Conservation (phyloP, 2,329 filamentous ascomycete genomes). For the Parafenestella ontariensis region DNA sequence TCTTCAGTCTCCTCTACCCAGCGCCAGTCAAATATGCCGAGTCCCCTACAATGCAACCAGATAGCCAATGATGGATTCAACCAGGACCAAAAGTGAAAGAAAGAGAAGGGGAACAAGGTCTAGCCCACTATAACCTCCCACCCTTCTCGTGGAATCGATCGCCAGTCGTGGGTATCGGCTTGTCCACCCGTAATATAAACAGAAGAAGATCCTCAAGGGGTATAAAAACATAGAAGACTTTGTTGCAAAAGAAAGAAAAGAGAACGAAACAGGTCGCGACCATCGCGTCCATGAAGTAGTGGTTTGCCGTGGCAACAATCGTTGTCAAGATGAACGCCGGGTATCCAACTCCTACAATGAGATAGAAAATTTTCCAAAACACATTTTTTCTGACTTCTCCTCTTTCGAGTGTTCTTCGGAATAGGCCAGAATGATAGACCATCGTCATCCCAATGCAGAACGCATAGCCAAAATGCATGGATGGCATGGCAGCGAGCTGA, state of each 20-base stretch:
- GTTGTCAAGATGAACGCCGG: slow-evolving; percentile 62
- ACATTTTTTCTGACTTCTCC: slow-evolving; percentile 52
- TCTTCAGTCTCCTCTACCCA: background rate
- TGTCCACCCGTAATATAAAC: slow-evolving; percentile 58
- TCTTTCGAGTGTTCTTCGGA: slow-evolving; percentile 53
- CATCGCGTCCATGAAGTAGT: slow-evolving; percentile 64
- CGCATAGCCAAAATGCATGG: slow-evolving; percentile 63
- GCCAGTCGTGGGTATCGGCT: slow-evolving; percentile 63
- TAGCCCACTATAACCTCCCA: slow-evolving; percentile 33
- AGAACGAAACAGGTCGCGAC: slow-evolving; percentile 59
- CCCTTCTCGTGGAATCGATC: slow-evolving; percentile 52
- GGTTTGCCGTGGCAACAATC: slow-evolving; percentile 69
- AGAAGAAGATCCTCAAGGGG: slow-evolving; percentile 60
- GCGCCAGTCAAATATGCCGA: background rate
- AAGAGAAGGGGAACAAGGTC: no score
- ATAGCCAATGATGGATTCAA: background rate
- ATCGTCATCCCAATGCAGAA: slow-evolving; percentile 62
- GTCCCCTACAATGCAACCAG: background rate
- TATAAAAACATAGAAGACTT: slow-evolving; percentile 58
- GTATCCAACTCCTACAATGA: slow-evolving; percentile 59
- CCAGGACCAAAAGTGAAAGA: background rate
- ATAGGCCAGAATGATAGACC: slow-evolving; percentile 60
- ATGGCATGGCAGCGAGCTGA: slow-evolving; percentile 56
- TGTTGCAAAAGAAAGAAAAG: slow-evolving; percentile 58
- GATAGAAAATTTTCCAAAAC: slow-evolving; percentile 54